These are phyloP conservation scores for Colletotrichum spaethianum DNA, from an alignment of 2,329 filamentous ascomycete species.

Conservation along the genomic window DNA sequence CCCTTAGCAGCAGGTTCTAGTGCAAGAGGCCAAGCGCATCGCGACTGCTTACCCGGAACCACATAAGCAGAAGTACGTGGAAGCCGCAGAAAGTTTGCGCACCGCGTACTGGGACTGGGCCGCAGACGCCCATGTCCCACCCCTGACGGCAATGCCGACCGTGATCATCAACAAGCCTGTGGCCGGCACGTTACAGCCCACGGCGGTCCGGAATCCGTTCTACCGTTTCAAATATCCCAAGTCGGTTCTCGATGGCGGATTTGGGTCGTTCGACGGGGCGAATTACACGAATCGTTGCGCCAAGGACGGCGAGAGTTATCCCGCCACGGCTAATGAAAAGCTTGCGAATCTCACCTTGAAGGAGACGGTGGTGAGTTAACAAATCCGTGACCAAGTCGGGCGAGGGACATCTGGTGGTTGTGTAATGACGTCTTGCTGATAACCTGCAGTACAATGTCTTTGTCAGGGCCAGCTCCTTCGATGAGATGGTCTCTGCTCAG, in stretches of 20 bases:
- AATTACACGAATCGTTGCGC: conserved; percentile 36
- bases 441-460: conserved; percentile 58
- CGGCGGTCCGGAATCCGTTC: conserved; percentile 65
- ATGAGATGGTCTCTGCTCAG: conserved; percentile 58
- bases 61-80: conserved; percentile 51
- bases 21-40: conserved; percentile 44
- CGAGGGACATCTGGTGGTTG: neutral
- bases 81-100: conserved; percentile 62
- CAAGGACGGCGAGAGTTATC: conserved; percentile 51
- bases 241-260: conserved; percentile 54
- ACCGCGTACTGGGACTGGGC: conserved; percentile 72
- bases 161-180: conserved; percentile 59
- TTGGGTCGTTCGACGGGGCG: conserved; percentile 48
- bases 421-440: conserved; percentile 12
- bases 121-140: conserved; percentile 57
- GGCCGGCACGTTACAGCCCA: conserved; percentile 46
- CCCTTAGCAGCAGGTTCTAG: conserved; percentile 46
- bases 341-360: conserved; percentile 53
- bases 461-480: conserved; percentile 53
- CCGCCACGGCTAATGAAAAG: conserved; percentile 54
- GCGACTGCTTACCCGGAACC: conserved; percentile 39
- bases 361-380: conserved; percentile 56
- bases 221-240: conserved; percentile 65
- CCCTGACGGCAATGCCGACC: conserved; percentile 52
- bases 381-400: too few relatives aligned